A percentile compares a stretch with the other conserved stretches of the same genome.
Conservation (phyloP, 495 filamentous ascomycete genomes). For the Cladorrhinum samala region DNA sequence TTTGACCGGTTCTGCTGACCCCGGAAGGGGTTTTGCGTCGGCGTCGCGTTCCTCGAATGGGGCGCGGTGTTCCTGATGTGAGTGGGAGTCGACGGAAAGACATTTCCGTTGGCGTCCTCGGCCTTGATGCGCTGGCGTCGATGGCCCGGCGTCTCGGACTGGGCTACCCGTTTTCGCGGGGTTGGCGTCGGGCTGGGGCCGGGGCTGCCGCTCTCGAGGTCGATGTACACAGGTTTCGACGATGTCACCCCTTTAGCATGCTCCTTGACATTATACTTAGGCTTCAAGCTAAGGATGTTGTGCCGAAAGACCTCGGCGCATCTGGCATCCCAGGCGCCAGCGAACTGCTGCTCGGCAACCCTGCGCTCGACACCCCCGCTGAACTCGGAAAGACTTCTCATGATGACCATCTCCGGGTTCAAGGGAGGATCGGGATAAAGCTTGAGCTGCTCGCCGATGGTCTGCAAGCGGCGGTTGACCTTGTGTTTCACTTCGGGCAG, state of each 20-base stretch:
- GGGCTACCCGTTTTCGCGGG: conserved; percentile 11
- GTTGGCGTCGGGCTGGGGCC: conserved; percentile 17
- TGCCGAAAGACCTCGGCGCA: conserved; percentile 32
- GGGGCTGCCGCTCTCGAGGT: conserved; percentile 17
- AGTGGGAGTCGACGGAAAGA: conserved; percentile 3
- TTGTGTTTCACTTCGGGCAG: conserved; percentile 55
- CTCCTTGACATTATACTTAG: conserved; percentile 34
- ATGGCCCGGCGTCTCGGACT: conserved; percentile 11
- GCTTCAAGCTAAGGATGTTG: conserved; percentile 34
- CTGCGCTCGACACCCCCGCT: conserved; percentile 32
- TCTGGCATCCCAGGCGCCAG: conserved; percentile 16
- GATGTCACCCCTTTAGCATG: neutral
- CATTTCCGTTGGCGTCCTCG: conserved; percentile 6
- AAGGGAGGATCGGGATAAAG: conserved; percentile 51
- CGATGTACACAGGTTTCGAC: conserved; percentile 18
- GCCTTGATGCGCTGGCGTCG: conserved; percentile 21
- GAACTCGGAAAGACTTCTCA: conserved; percentile 36
- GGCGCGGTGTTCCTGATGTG: neutral
- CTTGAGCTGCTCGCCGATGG: conserved; percentile 43
- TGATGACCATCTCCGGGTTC: conserved; percentile 45
- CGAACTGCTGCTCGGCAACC: conserved; percentile 28
- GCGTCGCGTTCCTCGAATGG: neutral
- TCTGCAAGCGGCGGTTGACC: conserved; percentile 43
- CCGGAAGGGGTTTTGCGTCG: neutral
- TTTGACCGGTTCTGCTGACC: neutral